Conservation (phyloP, 2,329 filamentous ascomycete genomes). For the Aspergillus nomiae region DNA sequence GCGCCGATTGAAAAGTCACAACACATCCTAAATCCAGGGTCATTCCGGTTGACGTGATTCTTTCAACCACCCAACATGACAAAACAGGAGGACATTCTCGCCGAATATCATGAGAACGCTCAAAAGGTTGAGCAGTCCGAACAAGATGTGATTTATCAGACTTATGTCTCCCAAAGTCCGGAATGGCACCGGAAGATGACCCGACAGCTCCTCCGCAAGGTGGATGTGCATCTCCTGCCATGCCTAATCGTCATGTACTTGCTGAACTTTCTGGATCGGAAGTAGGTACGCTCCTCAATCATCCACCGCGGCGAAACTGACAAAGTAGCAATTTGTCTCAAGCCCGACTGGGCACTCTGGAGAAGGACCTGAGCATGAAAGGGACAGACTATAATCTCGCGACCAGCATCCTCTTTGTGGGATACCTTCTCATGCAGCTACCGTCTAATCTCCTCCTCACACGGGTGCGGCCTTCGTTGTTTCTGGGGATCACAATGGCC, state of each 20-base stretch:
- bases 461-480: conserved; percentile 55
- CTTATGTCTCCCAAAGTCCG: conserved; percentile 26
- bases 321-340: conserved; percentile 52
- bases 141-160: conserved; percentile 29
- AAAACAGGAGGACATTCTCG: background rate
- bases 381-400: conserved; percentile 61
- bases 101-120: background rate
- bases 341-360: conserved; percentile 56
- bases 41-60: background rate
- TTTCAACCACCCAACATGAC: background rate
- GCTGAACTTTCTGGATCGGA: conserved; percentile 36
- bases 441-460: conserved; percentile 63
- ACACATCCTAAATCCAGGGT: background rate
- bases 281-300: conserved; percentile 17
- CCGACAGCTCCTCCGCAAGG: conserved; percentile 26
- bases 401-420: conserved; percentile 58
- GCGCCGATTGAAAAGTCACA: background rate
- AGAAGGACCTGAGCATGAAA: conserved; percentile 55
- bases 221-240: conserved; percentile 32
- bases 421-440: conserved; percentile 64
- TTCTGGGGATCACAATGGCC: conserved; percentile 48
- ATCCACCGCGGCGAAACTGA: background rate
- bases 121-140: conserved; percentile 4
- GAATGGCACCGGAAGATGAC: conserved; percentile 32
- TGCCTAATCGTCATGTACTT: conserved; percentile 35